A percentile compares a stretch with the other conserved stretches of the same genome.
phyloP scores from a whole-genome alignment of 106 monocot species.

The Dendrobium officinale region DNA sequence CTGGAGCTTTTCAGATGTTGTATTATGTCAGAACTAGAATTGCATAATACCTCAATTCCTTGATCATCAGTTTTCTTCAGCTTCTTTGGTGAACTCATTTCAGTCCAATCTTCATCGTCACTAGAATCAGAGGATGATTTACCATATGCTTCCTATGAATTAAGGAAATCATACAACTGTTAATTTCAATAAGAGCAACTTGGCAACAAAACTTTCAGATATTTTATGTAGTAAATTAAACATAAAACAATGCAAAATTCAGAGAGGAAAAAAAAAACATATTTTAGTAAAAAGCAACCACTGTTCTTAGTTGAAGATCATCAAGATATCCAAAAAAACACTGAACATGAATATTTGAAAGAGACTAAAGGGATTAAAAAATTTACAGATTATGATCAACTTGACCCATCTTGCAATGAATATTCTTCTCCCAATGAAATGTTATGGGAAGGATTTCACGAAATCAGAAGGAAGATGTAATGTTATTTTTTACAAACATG shows the following conservation, averaged over 20 bases:
- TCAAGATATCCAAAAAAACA: not conserved
- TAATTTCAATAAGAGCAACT: not conserved
- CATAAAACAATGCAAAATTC: not conserved
- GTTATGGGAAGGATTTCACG: not conserved
- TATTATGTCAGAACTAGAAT: not conserved
- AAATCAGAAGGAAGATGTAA: not conserved
- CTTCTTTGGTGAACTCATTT: constrained; percentile 25
- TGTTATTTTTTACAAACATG: not conserved
- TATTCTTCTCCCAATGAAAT: not conserved
- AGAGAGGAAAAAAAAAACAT: not conserved
- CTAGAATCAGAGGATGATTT: constrained; percentile 56
- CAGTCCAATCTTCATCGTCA: constrained; percentile 71
- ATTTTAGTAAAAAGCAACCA: not conserved
- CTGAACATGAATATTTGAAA: not conserved
- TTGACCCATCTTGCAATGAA: not conserved
- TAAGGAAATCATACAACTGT: constrained; percentile 1
- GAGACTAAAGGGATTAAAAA: not conserved
- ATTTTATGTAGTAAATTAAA: not conserved
- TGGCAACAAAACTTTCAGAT: not conserved
- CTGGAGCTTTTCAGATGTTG: constrained; percentile 7
- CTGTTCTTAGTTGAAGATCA: not conserved
- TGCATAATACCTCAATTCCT: constrained; percentile 7
- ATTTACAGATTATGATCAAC: not conserved
- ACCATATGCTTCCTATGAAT: constrained; percentile 63
- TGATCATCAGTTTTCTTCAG: constrained; percentile 11